Conservation (phyloP, 441 rosid genomes). For the Gossypium trilobum region DNA sequence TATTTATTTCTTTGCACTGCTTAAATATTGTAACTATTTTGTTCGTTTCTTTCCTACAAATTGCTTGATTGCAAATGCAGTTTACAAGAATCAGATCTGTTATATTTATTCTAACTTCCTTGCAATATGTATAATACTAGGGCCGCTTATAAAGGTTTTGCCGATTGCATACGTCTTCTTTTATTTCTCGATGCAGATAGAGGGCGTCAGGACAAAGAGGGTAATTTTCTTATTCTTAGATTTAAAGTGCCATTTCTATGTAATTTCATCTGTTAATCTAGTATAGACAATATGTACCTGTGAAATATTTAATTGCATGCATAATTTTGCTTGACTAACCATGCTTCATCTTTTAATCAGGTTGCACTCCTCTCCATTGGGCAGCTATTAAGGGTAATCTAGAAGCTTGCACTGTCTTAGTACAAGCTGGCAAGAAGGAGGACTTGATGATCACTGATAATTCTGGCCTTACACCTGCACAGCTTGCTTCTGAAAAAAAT, state of each 20-base stretch:
- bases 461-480: constrained; percentile 91
- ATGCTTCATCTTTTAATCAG: constrained; percentile 31
- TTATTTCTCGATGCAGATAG: constrained; percentile 83
- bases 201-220: constrained; percentile 93
- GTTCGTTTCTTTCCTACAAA: background rate
- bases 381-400: constrained; percentile 94
- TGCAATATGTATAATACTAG: constrained; percentile 42
- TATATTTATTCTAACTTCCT: constrained; percentile 11
- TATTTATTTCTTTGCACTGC: background rate
- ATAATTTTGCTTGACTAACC: background rate
- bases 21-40: background rate
- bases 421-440: constrained; percentile 92
- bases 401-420: constrained; percentile 95
- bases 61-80: constrained; percentile 2
- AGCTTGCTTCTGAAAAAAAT: constrained; percentile 92
- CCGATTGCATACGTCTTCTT: constrained; percentile 84
- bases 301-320: background rate
- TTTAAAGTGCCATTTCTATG: background rate
- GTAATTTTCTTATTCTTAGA: constrained; percentile 25
- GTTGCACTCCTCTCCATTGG: constrained; percentile 98
- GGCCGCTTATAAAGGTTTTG: constrained; percentile 99
- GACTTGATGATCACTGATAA: constrained; percentile 80
- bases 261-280: background rate
- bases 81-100: background rate
- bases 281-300: background rate